Conservation (phyloP, 2,329 filamentous ascomycete genomes). For the Sphaerulina populicola region DNA sequence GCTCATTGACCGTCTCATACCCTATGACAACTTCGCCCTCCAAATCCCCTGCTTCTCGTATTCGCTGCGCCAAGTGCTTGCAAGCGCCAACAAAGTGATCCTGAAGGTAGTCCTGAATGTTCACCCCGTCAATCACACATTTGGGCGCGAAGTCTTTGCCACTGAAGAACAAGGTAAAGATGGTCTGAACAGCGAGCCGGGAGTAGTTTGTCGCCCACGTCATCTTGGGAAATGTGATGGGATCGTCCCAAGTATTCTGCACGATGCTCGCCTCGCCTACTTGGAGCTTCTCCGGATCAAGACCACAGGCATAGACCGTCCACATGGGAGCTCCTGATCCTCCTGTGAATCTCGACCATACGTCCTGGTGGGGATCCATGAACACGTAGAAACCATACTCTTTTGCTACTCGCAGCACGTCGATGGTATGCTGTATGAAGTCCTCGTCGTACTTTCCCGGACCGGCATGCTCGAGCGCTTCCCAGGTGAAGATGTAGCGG, state of each 20-base stretch:
- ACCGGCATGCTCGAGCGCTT: slow-evolving; percentile 89
- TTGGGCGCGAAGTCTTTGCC: slow-evolving; percentile 90
- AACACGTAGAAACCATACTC: slow-evolving; percentile 91
- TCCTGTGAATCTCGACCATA: slow-evolving; percentile 91
- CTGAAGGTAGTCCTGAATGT: slow-evolving; percentile 93
- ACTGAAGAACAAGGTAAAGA: slow-evolving; percentile 91
- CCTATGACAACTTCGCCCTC: slow-evolving; percentile 82
- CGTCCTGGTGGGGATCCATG: slow-evolving; percentile 98
- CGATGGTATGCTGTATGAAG: slow-evolving; percentile 85
- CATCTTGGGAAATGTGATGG: slow-evolving; percentile 90
- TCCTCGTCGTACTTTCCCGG: slow-evolving; percentile 89
- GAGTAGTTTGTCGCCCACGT: slow-evolving; percentile 98
- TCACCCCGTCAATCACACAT: slow-evolving; percentile 85
- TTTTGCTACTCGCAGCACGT: slow-evolving; percentile 73
- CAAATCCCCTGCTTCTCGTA: slow-evolving; percentile 82
- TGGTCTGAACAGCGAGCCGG: slow-evolving; percentile 74
- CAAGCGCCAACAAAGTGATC: slow-evolving; percentile 75
- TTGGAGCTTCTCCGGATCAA: slow-evolving; percentile 78
- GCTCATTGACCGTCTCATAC: slow-evolving; percentile 95
- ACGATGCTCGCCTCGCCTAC: slow-evolving; percentile 86
- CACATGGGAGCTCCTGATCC: slow-evolving; percentile 95
- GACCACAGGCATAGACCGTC: slow-evolving; percentile 89
- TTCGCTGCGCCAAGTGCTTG: slow-evolving; percentile 69
- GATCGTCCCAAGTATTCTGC: slow-evolving; percentile 84
- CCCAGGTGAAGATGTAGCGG: slow-evolving; percentile 96